A percentile compares a stretch with the other conserved stretches of the same genome.
Evolutionary conservation across 2,329 filamentous ascomycete genomes (phyloP).

Genomic region (Rhynchosporium secalis): DNA sequence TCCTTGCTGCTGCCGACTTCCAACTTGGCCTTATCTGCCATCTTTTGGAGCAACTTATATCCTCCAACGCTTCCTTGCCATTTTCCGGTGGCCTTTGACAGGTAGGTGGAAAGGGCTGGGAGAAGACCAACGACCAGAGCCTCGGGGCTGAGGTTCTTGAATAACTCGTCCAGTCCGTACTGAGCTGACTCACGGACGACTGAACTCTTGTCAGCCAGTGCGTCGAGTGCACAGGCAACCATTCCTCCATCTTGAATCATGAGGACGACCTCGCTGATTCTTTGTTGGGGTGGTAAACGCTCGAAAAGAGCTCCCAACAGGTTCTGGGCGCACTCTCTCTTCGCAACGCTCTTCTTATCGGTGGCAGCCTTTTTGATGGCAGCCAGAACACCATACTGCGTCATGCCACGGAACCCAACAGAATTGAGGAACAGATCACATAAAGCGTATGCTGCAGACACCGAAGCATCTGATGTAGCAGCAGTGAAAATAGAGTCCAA

Average conservation of each 20-base stretch:
- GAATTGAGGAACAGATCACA: conserved; percentile 64
- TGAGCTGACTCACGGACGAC: conserved; percentile 89
- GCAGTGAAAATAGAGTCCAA: conserved; percentile 65
- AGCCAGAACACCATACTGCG: conserved; percentile 60
- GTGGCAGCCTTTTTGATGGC: conserved; percentile 74
- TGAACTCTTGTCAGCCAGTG: conserved; percentile 83
- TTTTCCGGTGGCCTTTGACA: conserved; percentile 83
- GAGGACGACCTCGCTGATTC: conserved; percentile 77
- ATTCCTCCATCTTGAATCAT: conserved; percentile 78
- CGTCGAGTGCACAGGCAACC: conserved; percentile 74
- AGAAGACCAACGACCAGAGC: conserved; percentile 80
- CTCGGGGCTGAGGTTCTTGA: conserved; percentile 76
- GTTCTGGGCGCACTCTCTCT: conserved; percentile 91
- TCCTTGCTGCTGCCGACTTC: conserved; percentile 76
- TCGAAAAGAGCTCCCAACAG: conserved; percentile 92
- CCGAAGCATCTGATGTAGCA: conserved; percentile 54
- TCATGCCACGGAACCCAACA: conserved; percentile 62
- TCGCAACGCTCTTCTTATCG: conserved; percentile 90
- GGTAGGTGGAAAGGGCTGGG: conserved; percentile 72
- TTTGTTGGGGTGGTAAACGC: conserved; percentile 76
- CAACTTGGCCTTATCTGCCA: conserved; percentile 93
- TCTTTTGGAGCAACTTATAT: conserved; percentile 80
- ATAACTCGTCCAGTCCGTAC: conserved; percentile 89
- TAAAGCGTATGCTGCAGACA: conserved; percentile 65
- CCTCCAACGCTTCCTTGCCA: conserved; percentile 96